phyloP scores from a whole-genome alignment of 805 yeast genomes.

The Saturnispora bothae region DNA sequence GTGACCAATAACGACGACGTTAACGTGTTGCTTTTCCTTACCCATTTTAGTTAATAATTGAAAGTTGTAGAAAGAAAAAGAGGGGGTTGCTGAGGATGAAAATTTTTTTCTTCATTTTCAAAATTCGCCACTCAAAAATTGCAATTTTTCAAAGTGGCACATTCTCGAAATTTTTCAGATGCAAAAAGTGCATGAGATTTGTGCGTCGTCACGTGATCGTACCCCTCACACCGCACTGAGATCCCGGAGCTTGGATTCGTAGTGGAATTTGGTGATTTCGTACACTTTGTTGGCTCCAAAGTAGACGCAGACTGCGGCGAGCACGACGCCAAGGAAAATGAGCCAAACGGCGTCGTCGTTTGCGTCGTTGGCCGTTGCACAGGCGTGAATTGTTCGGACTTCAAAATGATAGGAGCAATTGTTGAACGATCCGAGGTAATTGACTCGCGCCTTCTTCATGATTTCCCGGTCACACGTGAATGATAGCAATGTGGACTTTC shows the following conservation, averaged over 20 bases:
- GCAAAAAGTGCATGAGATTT: background rate
- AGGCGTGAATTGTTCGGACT: slow-evolving; percentile 75
- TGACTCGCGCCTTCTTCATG: slow-evolving; percentile 49
- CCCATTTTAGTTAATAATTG: slow-evolving; percentile 35
- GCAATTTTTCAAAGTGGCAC: background rate
- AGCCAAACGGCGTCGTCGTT: slow-evolving; percentile 57
- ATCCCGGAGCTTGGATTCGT: slow-evolving; percentile 3
- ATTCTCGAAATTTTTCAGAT: background rate
- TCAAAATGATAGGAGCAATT: slow-evolving; percentile 81
- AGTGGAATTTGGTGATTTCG: slow-evolving; percentile 22
- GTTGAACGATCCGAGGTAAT: slow-evolving; percentile 60
- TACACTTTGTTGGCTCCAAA: slow-evolving; percentile 33
- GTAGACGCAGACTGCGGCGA: slow-evolving; percentile 32
- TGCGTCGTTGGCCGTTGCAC: slow-evolving; percentile 65
- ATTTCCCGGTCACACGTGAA: slow-evolving; percentile 76
- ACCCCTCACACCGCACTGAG: slow-evolving; percentile 4
- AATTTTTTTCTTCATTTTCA: background rate
- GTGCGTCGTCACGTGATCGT: slow-evolving; percentile 1
- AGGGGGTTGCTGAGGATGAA: slow-evolving; percentile 1
- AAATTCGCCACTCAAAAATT: no score
- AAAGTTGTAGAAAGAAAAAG: slow-evolving; percentile 3
- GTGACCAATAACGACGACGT: slow-evolving; percentile 99
- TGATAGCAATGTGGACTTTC: slow-evolving; percentile 56
- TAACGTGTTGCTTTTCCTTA: slow-evolving; percentile 95
- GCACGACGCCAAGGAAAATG: slow-evolving; percentile 45